Percentiles rank a stretch among this genome's conserved stretches.
These are phyloP conservation scores for Fusarium odoratissimum DNA, from an alignment of 2,329 filamentous ascomycete genomes.

Conservation along the genomic window DNA sequence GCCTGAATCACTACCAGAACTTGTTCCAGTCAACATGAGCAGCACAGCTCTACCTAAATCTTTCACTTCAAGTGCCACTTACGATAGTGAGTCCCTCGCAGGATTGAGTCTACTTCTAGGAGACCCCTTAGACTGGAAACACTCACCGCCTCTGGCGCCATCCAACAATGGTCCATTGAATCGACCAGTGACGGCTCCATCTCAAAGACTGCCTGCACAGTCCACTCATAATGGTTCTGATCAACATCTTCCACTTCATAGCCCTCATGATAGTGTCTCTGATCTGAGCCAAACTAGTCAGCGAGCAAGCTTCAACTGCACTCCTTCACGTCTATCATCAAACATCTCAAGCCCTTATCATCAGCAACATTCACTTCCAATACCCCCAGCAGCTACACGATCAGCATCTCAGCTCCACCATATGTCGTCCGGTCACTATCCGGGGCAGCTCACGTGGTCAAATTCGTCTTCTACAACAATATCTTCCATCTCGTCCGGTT, in stretches of 20 bases:
- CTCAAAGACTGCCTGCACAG: background rate
- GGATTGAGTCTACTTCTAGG: slow-evolving; percentile 20
- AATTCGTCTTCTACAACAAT: slow-evolving; percentile 22
- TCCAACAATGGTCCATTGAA: background rate
- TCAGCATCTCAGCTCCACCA: background rate
- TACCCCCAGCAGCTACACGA: background rate
- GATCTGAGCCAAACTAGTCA: background rate
- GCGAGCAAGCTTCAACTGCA: background rate
- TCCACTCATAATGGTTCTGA: background rate
- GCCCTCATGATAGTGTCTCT: background rate
- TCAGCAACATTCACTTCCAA: background rate
- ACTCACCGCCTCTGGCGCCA: background rate
- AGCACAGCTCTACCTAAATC: background rate
- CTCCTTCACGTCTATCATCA: background rate
- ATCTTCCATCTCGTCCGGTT: background rate
- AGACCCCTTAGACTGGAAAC: background rate
- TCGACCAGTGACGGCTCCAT: background rate
- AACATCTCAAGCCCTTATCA: background rate
- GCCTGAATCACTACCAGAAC: slow-evolving; percentile 13
- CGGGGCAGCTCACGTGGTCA: slow-evolving; percentile 16
- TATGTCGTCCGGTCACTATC: background rate
- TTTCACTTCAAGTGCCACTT: background rate
- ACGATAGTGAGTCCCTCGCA: background rate
- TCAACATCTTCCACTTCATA: background rate
- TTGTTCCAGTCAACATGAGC: slow-evolving; percentile 19